Evolutionary conservation across 179 eudicot species (phyloP), one percentile per base, ranked within the genome.

Genomic region (Silene vulgaris): DNA sequence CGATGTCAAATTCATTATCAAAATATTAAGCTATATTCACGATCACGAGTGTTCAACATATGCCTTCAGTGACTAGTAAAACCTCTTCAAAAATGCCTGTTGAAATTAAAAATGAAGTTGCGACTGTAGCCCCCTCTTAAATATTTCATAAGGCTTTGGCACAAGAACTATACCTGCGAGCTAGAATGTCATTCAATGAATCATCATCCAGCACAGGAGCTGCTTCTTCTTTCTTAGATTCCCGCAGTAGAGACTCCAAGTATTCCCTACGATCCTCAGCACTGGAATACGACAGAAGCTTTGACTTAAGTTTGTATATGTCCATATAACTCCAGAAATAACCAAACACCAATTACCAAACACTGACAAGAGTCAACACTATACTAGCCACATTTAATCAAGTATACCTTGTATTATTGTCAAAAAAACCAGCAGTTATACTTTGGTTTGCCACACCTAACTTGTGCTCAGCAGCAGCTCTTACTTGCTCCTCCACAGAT

Each of bases 401-500:
- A 54, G 32, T 52, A 64, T 72, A 91, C 99, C 99, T 96, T 7
- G 99, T 96, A 83, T 96, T 91, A 69, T 96, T 96, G 82, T 96
- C 99, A 83, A 96, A 96, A 80, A 96, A 96, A 0, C 99, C 99
- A 77, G 99, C 99, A 80, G 99, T 96, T 59, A 96, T 96, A 81
- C 99, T 96, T 86, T 96, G 99, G 79, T 96, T 93, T 26, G 99
- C 99, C 76, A 96, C 99, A 79, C 99, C 99, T 81, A 96, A 84
- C 82, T 96, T 96, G 88, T 96, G 97, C 86, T 93, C 99, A 74
- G 99, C 99, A 62, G 99, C 79, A 82, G 99, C 99, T 87, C 99
- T 88, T 57, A 96, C 97, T 88, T 96, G 98, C 75, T 96, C 98
- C 88, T 93, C 99, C 77, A 93, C 98, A n/a, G 96, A 83, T 75